Conservation (phyloP, 345 rosid species). For the Eucalyptus microcorys region DNA sequence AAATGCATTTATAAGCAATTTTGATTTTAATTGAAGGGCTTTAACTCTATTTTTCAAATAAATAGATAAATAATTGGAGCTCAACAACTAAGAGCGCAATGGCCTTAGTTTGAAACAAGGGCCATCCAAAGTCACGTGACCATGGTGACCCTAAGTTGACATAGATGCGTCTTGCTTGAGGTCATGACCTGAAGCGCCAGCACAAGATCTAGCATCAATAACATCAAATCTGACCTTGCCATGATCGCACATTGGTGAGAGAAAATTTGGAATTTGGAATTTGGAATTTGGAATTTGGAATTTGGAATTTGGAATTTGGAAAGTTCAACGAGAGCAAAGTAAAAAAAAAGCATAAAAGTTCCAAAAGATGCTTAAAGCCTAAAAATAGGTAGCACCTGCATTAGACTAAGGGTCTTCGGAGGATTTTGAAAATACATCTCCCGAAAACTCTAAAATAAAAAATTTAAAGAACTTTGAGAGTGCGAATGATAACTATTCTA, state of each 20-base stretch:
- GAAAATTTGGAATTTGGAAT: not conserved
- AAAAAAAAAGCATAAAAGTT: too few relatives aligned
- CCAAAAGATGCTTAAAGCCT: not conserved
- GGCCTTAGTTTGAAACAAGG: not conserved
- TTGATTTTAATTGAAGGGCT: not conserved
- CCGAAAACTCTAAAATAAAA: not conserved
- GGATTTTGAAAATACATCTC: too few relatives aligned
- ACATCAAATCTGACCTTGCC: not conserved
- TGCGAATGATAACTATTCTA: accelerated
- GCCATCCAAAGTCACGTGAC: accelerated
- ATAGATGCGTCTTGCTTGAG: not conserved
- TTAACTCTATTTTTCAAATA: not conserved
- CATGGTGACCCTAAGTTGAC: not conserved
- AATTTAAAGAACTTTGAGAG: too few relatives aligned
- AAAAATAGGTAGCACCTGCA: not conserved
- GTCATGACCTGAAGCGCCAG: not conserved
- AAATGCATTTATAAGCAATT: not conserved
- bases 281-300: too few relatives aligned
- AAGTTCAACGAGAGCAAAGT: not conserved
- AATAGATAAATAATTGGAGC: not conserved
- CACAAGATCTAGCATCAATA: too few relatives aligned
- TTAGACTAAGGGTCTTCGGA: not conserved
- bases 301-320: not conserved
- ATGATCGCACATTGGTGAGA: not conserved
- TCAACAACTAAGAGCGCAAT: not conserved